Evolutionary conservation across 768 basidiomycete species (phyloP), one percentile per base, ranked within the genome.

Genomic region (Pleurotus platypus): DNA sequence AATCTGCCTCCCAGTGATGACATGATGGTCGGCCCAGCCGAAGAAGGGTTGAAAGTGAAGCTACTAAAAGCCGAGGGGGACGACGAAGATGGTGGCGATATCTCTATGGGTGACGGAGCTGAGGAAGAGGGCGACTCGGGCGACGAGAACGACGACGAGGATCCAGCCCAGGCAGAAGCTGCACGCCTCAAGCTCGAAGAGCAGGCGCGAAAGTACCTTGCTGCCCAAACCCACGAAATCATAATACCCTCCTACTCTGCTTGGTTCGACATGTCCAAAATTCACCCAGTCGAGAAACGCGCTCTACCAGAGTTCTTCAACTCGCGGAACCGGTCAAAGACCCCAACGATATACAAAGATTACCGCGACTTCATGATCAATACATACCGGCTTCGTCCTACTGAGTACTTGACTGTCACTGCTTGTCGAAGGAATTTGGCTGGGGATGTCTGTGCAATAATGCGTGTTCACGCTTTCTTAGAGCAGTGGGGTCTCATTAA

Each of bases 281-380:
- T 99, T 56, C 92, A 97, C 65, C 83, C 90, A 8, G 89, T 98
- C 59, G 97, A 99, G 72, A 83, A 87, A 46, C 85, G 92, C 61
- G 90, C 93, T 0, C 78, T 99, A 26, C 97, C 97, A 35, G 97
- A 99, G 72, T 99, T 98, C 80, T 99, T 99, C 83, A 94, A 93
- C 69, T 91, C 90, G 46, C 81, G 93, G 54, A 98, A 98, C 70
- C 76, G 95, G 56, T 90, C 87, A 60, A 99, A 99, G 75, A 97
- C 96, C 1, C 96, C 97, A 0, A 80, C 91, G 16, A 94, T 98
- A 60, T 99, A 98, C 79, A 98, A 98, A 71, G 96, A 99, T 70
- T 99, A 99, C 67, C 86, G 97, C 59, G 96, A 99, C 78, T 99
- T 99, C 64, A 99, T 99, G 96, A 85, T 99, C 70, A 98, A 99